Percentiles rank a stretch among this genome's conserved stretches.
Evolutionary conservation across 208 protist genomes (phyloP).

Genomic region (Polymyxa betae): DNA sequence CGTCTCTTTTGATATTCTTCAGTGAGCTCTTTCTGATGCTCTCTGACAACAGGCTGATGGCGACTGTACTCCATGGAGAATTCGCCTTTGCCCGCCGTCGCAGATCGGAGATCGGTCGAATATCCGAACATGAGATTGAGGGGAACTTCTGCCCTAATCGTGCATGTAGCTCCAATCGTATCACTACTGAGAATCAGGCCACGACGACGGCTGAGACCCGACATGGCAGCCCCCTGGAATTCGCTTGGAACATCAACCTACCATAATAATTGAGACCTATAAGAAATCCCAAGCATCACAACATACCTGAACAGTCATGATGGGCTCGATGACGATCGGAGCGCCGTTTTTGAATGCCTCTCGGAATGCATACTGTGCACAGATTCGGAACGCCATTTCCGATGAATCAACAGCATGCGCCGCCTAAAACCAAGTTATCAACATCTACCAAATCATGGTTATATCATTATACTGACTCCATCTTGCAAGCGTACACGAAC

Average conservation of each 20-base stretch:
- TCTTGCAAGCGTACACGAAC: slow-evolving; percentile 92
- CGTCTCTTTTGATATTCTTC: slow-evolving; percentile 70
- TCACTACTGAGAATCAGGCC: slow-evolving; percentile 73
- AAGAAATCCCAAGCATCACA: not conserved
- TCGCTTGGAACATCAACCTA: slow-evolving; percentile 67
- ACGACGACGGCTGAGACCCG: slow-evolving; percentile 69
- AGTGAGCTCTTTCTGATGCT: slow-evolving; percentile 70
- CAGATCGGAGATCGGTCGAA: slow-evolving; percentile 78
- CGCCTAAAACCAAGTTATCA: no score
- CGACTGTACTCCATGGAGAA: slow-evolving; percentile 83
- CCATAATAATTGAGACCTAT: not conserved
- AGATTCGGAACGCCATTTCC: slow-evolving; percentile 95
- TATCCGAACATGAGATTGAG: slow-evolving; percentile 86
- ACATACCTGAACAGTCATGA: slow-evolving; percentile 86
- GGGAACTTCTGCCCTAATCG: slow-evolving; percentile 76
- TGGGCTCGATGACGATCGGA: slow-evolving; percentile 92
- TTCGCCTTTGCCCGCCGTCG: slow-evolving; percentile 80
- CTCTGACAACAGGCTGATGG: slow-evolving; percentile 66
- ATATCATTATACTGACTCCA: no score
- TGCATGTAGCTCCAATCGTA: slow-evolving; percentile 56
- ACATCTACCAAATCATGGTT: no score
- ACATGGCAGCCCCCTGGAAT: slow-evolving; percentile 73
- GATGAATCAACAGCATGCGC: slow-evolving; percentile 98
- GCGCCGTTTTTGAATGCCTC: slow-evolving; percentile 79
- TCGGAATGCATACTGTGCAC: slow-evolving; percentile 89